Evolutionary conservation across 371 early-diverging fungal species (phyloP).

Genomic region (Mortierella sp.): DNA sequence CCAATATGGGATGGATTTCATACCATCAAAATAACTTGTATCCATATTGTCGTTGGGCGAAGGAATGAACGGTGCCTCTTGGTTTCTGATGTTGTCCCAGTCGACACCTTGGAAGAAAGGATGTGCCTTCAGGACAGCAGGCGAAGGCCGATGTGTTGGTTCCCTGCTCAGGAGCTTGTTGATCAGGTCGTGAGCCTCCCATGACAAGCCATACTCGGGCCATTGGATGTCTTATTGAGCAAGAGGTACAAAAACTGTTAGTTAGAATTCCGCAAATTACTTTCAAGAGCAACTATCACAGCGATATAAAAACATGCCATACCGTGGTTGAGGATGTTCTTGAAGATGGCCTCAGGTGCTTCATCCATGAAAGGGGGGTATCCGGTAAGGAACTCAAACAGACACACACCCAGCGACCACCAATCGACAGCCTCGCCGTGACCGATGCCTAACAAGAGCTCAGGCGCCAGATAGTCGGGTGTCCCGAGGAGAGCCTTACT

Average conservation of each 20-base stretch:
- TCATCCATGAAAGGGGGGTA: slow-evolving; percentile 92
- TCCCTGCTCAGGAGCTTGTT: slow-evolving; percentile 80
- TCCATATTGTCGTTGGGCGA: slow-evolving; percentile 78
- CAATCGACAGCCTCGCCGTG: slow-evolving; percentile 91
- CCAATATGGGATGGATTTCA: too few species aligned
- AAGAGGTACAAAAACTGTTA: neutral
- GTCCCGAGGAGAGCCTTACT: slow-evolving; percentile 85
- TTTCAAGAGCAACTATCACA: neutral
- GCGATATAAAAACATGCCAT: neutral
- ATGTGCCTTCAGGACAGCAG: slow-evolving; percentile 77
- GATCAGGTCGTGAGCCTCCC: slow-evolving; percentile 80
- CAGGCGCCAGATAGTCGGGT: slow-evolving; percentile 98
- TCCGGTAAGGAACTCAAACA: slow-evolving; percentile 91
- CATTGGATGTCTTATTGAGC: slow-evolving; percentile 64
- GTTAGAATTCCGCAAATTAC: neutral
- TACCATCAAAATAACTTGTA: slow-evolving; percentile 86
- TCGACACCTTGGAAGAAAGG: slow-evolving; percentile 82
- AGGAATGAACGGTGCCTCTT: slow-evolving; percentile 86
- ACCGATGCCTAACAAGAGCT: slow-evolving; percentile 85
- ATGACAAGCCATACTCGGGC: slow-evolving; percentile 74
- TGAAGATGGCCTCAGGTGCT: slow-evolving; percentile 85
- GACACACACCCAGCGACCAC: slow-evolving; percentile 95
- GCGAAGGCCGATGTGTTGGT: slow-evolving; percentile 72
- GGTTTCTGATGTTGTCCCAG: slow-evolving; percentile 78
- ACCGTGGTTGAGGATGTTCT: slow-evolving; percentile 82